Conservation (phyloP, 23 red algal genomes). For the Chondrus crispus region DNA sequence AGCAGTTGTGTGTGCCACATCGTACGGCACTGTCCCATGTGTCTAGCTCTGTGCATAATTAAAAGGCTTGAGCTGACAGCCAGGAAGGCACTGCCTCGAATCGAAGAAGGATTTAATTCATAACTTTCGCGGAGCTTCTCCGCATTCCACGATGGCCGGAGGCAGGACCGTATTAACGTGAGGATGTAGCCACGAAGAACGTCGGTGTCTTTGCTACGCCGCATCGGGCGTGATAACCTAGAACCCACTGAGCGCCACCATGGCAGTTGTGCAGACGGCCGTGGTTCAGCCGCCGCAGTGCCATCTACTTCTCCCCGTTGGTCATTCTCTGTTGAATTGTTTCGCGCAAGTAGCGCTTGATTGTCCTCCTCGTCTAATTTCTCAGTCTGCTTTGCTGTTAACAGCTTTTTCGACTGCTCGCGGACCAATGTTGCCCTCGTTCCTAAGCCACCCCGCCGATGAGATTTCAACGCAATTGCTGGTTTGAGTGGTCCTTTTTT, state of each 20-base stretch:
- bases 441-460: too few species aligned
- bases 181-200: background rate
- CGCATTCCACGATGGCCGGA: slow-evolving; percentile 3
- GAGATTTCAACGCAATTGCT: too few species aligned
- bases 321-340: too few species aligned
- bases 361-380: too few species aligned
- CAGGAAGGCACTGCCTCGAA: background rate
- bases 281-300: too few species aligned
- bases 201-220: background rate
- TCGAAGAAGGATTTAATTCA: slow-evolving; percentile 15
- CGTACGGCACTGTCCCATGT: slow-evolving; percentile 35
- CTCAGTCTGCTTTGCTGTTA: too few species aligned
- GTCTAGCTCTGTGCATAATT: slow-evolving; percentile 10
- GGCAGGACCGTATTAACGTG: background rate
- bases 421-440: too few species aligned
- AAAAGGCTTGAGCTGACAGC: slow-evolving; percentile 18
- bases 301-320: too few species aligned
- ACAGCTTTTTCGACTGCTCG: too few species aligned
- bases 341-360: too few species aligned
- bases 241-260: slow-evolving; percentile 31
- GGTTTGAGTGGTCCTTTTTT: too few species aligned
- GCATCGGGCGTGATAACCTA: background rate
- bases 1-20: slow-evolving; percentile 4
- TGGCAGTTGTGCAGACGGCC: slow-evolving; percentile 4
- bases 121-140: background rate